Conservation (phyloP, 352 stramenopile genomes). For the Pythium angustatum region DNA sequence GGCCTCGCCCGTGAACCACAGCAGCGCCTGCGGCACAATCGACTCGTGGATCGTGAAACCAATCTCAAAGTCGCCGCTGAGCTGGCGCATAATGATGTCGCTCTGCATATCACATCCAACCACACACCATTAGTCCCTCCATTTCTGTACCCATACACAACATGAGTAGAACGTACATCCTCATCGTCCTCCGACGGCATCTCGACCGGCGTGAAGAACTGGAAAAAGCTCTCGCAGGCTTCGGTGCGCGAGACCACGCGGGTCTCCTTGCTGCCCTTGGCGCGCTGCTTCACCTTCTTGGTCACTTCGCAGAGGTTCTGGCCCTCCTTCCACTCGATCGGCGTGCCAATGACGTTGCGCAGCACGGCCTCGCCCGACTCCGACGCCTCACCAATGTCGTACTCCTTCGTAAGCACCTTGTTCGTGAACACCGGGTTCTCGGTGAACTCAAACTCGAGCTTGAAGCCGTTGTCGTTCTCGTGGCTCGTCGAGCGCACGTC, state of each 20-base stretch:
- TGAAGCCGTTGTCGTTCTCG: slow-evolving; percentile 84
- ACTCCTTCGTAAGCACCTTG: slow-evolving; percentile 80
- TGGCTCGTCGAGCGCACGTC: slow-evolving; percentile 78
- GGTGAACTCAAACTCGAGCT: slow-evolving; percentile 80
- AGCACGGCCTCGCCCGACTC: slow-evolving; percentile 79
- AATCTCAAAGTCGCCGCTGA: slow-evolving; percentile 84
- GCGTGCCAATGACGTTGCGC: slow-evolving; percentile 69
- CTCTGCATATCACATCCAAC: slow-evolving; percentile 42
- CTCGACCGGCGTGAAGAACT: slow-evolving; percentile 84
- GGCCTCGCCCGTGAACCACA: slow-evolving; percentile 87
- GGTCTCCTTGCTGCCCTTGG: slow-evolving; percentile 78
- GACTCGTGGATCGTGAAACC: slow-evolving; percentile 88
- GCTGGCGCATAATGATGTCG: slow-evolving; percentile 85
- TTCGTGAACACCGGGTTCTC: slow-evolving; percentile 83
- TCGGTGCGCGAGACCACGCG: slow-evolving; percentile 79
- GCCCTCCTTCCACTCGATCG: slow-evolving; percentile 81
- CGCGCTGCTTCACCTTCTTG: slow-evolving; percentile 88
- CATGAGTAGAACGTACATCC: slow-evolving; percentile 48
- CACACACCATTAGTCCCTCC: background rate
- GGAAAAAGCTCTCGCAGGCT: slow-evolving; percentile 86
- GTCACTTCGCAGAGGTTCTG: slow-evolving; percentile 85
- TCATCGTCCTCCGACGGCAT: slow-evolving; percentile 87
- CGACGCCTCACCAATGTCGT: slow-evolving; percentile 85
- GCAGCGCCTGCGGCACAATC: slow-evolving; percentile 83
- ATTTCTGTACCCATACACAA: slow-evolving; percentile 8